Evolutionary conservation across 352 stramenopile genomes (phyloP).

Genomic region (Globisporangium middletonii): DNA sequence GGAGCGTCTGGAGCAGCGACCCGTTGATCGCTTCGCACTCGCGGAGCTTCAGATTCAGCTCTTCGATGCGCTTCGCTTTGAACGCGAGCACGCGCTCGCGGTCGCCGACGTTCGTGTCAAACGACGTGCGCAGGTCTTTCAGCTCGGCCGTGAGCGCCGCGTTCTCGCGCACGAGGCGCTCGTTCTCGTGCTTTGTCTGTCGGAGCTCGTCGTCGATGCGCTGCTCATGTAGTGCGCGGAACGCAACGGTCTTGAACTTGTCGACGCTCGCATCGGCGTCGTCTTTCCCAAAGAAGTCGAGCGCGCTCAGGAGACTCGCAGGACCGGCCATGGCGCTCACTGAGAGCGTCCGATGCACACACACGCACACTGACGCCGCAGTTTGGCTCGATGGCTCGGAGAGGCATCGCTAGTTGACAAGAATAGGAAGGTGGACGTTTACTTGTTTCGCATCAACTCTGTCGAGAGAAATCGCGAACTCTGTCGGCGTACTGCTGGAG

Average conservation of each 20-base stretch:
- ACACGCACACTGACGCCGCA: neutral
- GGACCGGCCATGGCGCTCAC: neutral
- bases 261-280: constrained; percentile 36
- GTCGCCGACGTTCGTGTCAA: constrained; percentile 56
- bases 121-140: constrained; percentile 29
- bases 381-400: too few relatives aligned
- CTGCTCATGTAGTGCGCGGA: constrained; percentile 61
- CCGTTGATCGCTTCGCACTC: constrained; percentile 47
- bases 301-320: constrained; percentile 19
- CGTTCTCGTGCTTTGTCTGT: constrained; percentile 33
- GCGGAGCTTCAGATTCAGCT: constrained; percentile 40
- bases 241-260: constrained; percentile 59
- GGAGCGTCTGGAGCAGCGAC: constrained; percentile 44
- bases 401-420: neutral
- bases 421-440: too few relatives aligned
- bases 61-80: constrained; percentile 61
- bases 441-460: too few relatives aligned
- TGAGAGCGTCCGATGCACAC: neutral
- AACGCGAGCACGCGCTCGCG: constrained; percentile 60
- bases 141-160: constrained; percentile 25
- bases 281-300: constrained; percentile 51
- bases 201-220: constrained; percentile 56
- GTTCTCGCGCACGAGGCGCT: constrained; percentile 30
- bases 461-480: too few relatives aligned
- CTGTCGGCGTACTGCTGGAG: constrained; percentile 24